A percentile compares a stretch with the other conserved stretches of the same genome.
These are phyloP conservation scores for Pterocarpus macrocarpus DNA, from an alignment of 306 rosid species.

Conservation along the genomic window DNA sequence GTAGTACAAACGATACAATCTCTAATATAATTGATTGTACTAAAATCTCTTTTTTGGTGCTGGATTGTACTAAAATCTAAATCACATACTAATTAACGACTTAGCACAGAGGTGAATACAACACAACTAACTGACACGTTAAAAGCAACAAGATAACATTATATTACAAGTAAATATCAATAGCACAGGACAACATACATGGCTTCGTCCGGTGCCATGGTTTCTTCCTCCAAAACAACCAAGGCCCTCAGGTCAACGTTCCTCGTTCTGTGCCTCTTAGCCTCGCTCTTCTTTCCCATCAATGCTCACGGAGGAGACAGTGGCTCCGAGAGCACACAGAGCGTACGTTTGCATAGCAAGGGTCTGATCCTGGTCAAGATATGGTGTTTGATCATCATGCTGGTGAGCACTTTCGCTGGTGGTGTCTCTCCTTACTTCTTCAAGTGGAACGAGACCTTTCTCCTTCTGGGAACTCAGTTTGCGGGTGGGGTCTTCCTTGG, in stretches of 20 bases:
- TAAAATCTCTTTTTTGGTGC: too few species aligned
- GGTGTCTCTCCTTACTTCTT: constrained; percentile 76
- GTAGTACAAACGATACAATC: constrained; percentile 42
- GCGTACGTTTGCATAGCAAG: constrained; percentile 48
- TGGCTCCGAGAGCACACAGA: not conserved
- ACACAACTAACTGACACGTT: not conserved
- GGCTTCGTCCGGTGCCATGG: constrained; percentile 45
- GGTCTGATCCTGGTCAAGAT: constrained; percentile 66
- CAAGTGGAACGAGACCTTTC: constrained; percentile 79
- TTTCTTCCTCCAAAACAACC: constrained; percentile 30
- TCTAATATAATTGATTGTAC: not conserved
- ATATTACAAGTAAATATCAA: not conserved
- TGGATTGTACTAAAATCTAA: constrained; percentile 4
- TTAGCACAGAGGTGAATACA: not conserved
- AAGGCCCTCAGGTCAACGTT: constrained; percentile 61
- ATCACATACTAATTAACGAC: not conserved
- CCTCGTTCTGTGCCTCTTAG: constrained; percentile 44
- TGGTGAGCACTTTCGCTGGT: constrained; percentile 64
- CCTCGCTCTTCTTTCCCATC: constrained; percentile 38
- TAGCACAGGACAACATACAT: not conserved
- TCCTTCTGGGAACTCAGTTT: constrained; percentile 73
- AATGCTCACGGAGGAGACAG: constrained; percentile 61
- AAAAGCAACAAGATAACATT: not conserved
- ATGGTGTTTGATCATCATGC: constrained; percentile 77
- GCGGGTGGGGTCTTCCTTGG: constrained; percentile 84